Base-by-base conservation (phyloP, 2,329 filamentous ascomycete species). In the Colletotrichum sp. region DNA sequence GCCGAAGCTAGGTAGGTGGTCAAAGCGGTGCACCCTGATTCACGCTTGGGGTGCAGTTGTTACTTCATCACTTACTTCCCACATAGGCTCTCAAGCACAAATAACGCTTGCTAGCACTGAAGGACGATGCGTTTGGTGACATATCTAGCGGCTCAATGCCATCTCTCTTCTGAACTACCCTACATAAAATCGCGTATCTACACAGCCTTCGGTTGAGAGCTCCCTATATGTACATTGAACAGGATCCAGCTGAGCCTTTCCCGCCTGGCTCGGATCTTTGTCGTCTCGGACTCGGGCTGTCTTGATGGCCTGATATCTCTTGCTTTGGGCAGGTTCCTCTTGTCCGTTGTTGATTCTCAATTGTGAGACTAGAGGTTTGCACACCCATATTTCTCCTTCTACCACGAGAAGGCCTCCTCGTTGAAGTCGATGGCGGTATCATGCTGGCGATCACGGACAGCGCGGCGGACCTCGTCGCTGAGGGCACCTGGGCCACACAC, bases 401-500 rank as follows among this genome's bases (percentile, higher is more conserved):
- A 91, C 89, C 89, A 91, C 5, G 88, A 89, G 85, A 96, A 96
- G 6, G 93, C 93, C 84, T 96, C 94, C 85, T 96, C 94, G 76
- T 94, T 90, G 83, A 96, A 95, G 81, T 96, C 94, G 71, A 96
- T 92, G 75, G 91, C 91, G 78, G 91, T 92, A 63, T 88, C 84
- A 78, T 92, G 88, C 82, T 94, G 92, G 79, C 92, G 89, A 68
- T 88, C 88, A 75, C 94, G 89, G 61, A 94, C 93, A 15, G 92
- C 92, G 69, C 88, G 87, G 69, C 94, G 88, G 55, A 96, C 93
- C 84, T 96, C 94, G 80, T 96, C 94, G 77, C 93, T 93, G 68
- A 96, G 86, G 13, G 91, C 89, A 68, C 94, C 94, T 6, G 93
- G 93, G 16, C 94, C 94, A 80, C 94, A 96, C 4, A 95, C 94